Evolutionary conservation across 805 yeast species (phyloP), one percentile per base, ranked within the genome.

Genomic region (Monosporozyma unispora): DNA sequence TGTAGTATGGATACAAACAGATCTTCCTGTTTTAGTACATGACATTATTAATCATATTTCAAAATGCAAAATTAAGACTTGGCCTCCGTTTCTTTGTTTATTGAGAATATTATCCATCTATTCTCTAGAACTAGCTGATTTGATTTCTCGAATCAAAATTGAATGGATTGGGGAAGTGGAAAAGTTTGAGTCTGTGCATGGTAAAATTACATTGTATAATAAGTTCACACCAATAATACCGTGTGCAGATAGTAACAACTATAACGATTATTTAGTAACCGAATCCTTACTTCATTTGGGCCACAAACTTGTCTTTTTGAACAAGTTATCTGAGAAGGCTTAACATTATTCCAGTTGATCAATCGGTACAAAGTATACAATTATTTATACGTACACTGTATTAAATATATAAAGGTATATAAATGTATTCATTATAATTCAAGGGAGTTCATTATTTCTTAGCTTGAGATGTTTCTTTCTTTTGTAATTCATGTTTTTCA

Each of bases 401-500:
- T 12, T 14, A 7, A 11, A 21, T 21, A 44, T n/a, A 27, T 41
- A 41, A 3, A 19, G 8, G 23, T 40, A 22, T 11, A 41, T n/a
- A 41, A 6, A 21, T 22, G 6, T 31, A 31, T 31, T 31, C n/a
- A 14, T 12, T 31, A 25, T 4, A 14, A 28, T 28, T 9, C 10
- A 28, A 5, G 16, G n/a, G 16, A 3, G 16, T 31, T n/a, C 14
- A 31, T 37, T 19, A 37, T 37, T 37, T 37, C 16, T 39, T 22
- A 21, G 29, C 14, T 14, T 25, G 21, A 19, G 33, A 5, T 14
- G 29, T 10, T 23, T 23, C 44, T 22, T 41, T 41, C 38, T 56
- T 46, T 50, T 66, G 64, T 10, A 63, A 44, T 49, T 60, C 61
- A 50, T 68, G 62, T 68, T 86, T 83, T 60, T 79, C 67, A 52